Base-by-base conservation (phyloP, 106 monocot genomes). In the Gastrodia elata region DNA sequence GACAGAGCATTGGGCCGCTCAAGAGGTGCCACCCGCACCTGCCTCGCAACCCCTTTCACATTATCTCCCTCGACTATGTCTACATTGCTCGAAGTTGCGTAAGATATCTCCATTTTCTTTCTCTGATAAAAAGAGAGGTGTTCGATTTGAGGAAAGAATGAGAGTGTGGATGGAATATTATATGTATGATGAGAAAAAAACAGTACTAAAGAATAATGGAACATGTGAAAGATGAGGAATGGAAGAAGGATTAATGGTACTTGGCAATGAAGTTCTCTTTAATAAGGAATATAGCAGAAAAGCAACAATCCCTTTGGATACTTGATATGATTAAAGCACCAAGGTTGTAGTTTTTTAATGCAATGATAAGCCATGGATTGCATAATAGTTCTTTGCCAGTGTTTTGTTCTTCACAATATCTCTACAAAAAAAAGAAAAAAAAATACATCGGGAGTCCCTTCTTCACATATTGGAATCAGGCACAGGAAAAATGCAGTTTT, bases 1-100 rank as follows among this genome's bases (percentile, higher is more conserved):
- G 80, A 70, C 0, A 76, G 74, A 14, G 79, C 44, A 15, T 64
- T 40, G 39, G 85, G 85, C 44, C 81, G 83, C 43, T 83, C 59
- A 11, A 89, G 34, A 1, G 89, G 79, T 0, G 78, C 76, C 43
- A 79, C 80, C 77, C 70, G 75, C 78, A 89, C 89, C 72, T 76
- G 75, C 68, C 89, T 69, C 26, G 74, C 80, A 3, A 68, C 49
- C 6, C 64, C 79, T 24, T 20, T 52, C 39, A 64, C 48, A 9
- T 57, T 26, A 37, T 77, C 77, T 27, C 69, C 43, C 34, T 73
- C 79, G 18, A 48, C 35, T 35, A 81, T 81, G 76, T 81, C 76
- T 3, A 70, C 41, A 72, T 74, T 76, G 77, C 81, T 82, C 65
- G 77, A 76, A 30, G 81, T 77, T 26, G 81, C 76, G 35, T 82